These are phyloP conservation scores for Oleoguttula mirabilis DNA, from an alignment of 495 filamentous ascomycete genomes.

Conservation along the genomic window DNA sequence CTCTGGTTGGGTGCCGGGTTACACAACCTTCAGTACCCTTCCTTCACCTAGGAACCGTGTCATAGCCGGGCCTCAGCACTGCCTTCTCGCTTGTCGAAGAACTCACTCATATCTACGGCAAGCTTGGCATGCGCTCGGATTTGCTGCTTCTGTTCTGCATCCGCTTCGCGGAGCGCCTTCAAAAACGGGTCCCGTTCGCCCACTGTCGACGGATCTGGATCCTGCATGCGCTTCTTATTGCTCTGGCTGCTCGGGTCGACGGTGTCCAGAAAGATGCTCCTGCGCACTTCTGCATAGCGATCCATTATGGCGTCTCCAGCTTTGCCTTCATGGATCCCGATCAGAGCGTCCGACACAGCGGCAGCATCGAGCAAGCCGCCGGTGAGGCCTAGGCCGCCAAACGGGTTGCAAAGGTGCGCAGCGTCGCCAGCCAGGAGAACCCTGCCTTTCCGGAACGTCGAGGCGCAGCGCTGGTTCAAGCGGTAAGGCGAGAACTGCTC, in stretches of 20 bases:
- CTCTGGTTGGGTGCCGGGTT: too few species aligned
- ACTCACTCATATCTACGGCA: slow-evolving; percentile 10
- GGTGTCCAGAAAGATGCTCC: slow-evolving; percentile 14
- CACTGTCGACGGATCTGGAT: slow-evolving; percentile 10
- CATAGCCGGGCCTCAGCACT: too few species aligned
- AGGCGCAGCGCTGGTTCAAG: slow-evolving; percentile 9
- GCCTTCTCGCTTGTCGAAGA: too few species aligned
- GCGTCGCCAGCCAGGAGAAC: slow-evolving; percentile 15
- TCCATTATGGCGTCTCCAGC: slow-evolving; percentile 15
- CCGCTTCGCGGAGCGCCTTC: slow-evolving; percentile 5
- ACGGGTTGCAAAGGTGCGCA: slow-evolving; percentile 18
- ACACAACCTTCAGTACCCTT: too few species aligned
- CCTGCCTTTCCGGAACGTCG: slow-evolving; percentile 8
- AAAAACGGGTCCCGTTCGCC: slow-evolving; percentile 18
- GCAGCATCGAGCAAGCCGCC: slow-evolving; percentile 17
- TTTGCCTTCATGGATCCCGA: slow-evolving; percentile 11
- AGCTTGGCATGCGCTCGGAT: slow-evolving; percentile 2
- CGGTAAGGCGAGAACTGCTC: slow-evolving; percentile 9
- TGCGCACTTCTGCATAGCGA: slow-evolving; percentile 17
- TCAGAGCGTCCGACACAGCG: slow-evolving; percentile 8
- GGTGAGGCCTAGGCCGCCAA: slow-evolving; percentile 17
- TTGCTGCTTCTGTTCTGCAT: slow-evolving; percentile 4
- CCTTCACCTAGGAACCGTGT: too few species aligned
- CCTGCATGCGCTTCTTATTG: slow-evolving; percentile 13
- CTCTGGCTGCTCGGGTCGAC: slow-evolving; percentile 18